phyloP scores from a whole-genome alignment of 2,329 filamentous ascomycete species.

The Apiospora rasikravindrae region DNA sequence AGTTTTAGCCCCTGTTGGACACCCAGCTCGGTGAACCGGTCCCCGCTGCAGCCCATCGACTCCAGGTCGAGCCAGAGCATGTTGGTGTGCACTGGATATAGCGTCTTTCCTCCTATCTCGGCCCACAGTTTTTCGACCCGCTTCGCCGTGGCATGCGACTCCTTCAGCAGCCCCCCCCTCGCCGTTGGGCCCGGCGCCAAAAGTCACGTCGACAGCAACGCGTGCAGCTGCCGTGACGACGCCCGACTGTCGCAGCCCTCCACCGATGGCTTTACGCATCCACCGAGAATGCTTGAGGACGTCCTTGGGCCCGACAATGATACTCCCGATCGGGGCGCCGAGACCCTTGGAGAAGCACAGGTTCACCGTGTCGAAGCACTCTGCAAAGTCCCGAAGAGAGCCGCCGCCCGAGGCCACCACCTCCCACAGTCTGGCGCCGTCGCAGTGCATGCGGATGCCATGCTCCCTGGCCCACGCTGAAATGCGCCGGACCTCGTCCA shows the following conservation, averaged over 20 bases:
- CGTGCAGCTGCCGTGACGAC: conserved; percentile 77
- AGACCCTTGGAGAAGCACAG: conserved; percentile 60
- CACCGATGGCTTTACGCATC: conserved; percentile 81
- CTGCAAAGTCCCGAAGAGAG: conserved; percentile 47
- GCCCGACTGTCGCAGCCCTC: conserved; percentile 77
- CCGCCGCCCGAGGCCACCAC: conserved; percentile 50
- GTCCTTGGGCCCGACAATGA: conserved; percentile 49
- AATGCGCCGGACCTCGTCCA: conserved; percentile 41
- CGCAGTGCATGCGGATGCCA: conserved; percentile 53
- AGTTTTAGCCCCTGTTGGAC: conserved; percentile 35
- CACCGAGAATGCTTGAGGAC: conserved; percentile 73
- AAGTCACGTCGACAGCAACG: conserved; percentile 81
- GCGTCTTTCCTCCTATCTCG: conserved; percentile 62
- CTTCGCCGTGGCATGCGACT: conserved; percentile 64
- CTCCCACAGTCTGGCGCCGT: conserved; percentile 59
- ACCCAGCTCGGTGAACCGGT: conserved; percentile 34
- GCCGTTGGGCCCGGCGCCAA: conserved; percentile 57
- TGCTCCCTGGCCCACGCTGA: conserved; percentile 40
- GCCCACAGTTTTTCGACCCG: conserved; percentile 68
- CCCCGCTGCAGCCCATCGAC: conserved; percentile 30
- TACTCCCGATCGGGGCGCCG: conserved; percentile 57
- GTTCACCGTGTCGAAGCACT: conserved; percentile 53
- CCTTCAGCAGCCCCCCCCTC: conserved; percentile 47
- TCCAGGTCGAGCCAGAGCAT: conserved; percentile 72
- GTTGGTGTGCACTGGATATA: conserved; percentile 70